Evolutionary conservation across 768 basidiomycete species (phyloP), one percentile per base, ranked within the genome.

Genomic region (Mrakia blollopis): DNA sequence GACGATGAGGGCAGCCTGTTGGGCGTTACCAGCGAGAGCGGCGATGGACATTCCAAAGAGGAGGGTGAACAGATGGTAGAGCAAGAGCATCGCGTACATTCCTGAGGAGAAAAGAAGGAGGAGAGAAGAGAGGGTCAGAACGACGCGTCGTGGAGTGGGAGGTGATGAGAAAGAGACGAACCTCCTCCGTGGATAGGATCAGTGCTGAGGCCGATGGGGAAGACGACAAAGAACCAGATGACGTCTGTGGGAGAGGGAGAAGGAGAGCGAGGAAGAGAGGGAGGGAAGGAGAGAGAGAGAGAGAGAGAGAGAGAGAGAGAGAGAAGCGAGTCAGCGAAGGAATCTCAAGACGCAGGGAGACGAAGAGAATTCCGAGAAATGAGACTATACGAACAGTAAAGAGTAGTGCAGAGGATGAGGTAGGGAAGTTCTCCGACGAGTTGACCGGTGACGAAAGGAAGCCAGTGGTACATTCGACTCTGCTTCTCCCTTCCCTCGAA

Each of bases 401-500:
- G 68, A 8, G 82, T 75, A 79, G 80, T 65, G 80, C 35, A 67
- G 18, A 77, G 32, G 39, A 77, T 54, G 52, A 83, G 76, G 44
- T 80, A 82, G 1, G 82, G 82, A 30, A 82, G 74, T 70, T 83
- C 81, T 52, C 80, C 81, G 9, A 81, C 79, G 72, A 83, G 82
- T 67, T 81, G 76, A 14, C 78, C 81, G 73, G 81, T 79, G 73
- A 80, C 80, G 79, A 82, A 83, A 23, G 80, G 72, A 10, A 67
- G 76, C 75, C 75, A 70, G 47, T 77, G 78, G 80, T 84, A 85
- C 16, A 83, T 83, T 80, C 83, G 83, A 37, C 81, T 79, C 11
- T 83, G 83, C 39, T 83, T 80, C 77, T 85, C 84, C 44, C 84
- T 76, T 4, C 81, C 81, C 69, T 85, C 84, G 79, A 83, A 85